Base-by-base conservation (phyloP, 148 eudicot species). In the Amaranthus palmeri region DNA sequence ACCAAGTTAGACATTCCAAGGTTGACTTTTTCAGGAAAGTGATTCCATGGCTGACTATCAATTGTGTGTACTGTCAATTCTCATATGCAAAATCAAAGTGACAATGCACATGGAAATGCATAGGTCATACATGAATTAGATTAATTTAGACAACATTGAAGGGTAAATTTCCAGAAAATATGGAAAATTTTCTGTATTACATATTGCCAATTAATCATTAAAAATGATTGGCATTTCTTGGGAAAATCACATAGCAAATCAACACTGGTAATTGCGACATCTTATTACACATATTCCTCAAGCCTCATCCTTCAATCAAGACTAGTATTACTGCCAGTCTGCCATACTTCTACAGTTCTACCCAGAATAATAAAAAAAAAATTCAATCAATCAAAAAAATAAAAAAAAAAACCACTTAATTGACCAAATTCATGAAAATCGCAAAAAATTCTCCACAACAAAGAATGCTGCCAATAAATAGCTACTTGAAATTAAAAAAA, bases 301-400 rank as follows among this genome's bases (percentile, higher is more conserved):
- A 65, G 42, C 57, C 65, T 55, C 65, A 74, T 10, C 41, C 55
- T 65, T 66, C 47, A 54, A 55, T 65, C 48, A 74, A 65, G 68
- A 47, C 48, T 64, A 47, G 15, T 10, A 62, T 13, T 45, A 11
- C 3, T 6, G 15, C 52, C 8, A 64, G 10, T 7, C 14, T 43
- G 17, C 52, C 12, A 46, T 18, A 65, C 15, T 42, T 25, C 43
- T 62, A 6, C 4, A 65, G 9, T 42, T 25, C 43, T 62, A 6
- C 4, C n/a, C 60, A 62, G 3, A 18, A 40, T 10, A 11, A 36
- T 18, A 41, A 60, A 60, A 1, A 60, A 4, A 36, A 60, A 58
- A 55, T 13, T 13, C 2, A 17, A 55, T 25, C 59, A 6, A 55
- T n/a, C 58, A 55, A 11, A 55, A 10, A 1, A 3, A 3, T 12